Evolutionary conservation across 2,329 filamentous ascomycete species (phyloP), one percentile per base, ranked within the genome.

Genomic region (Trichoderma polysporum): DNA sequence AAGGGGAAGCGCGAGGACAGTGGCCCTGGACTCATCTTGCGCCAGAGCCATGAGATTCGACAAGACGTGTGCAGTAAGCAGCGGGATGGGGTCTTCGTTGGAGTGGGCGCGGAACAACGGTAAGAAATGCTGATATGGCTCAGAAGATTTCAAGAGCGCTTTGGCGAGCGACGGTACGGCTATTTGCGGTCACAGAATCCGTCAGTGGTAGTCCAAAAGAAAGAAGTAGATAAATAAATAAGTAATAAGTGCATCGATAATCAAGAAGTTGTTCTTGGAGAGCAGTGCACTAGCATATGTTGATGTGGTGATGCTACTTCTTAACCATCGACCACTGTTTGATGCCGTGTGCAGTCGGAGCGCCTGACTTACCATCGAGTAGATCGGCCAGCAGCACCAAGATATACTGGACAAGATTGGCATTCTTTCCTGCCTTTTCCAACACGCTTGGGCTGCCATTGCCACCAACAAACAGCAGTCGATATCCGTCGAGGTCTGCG

Each of bases 321-420:
- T 17, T 29, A 19, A 10, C 17, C 31, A 61, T 50, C 12, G 57
- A 29, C 39, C 37, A 22, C n/a, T 52, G n/a, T n/a, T 33, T 41
- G 59, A 35, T 47, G 41, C 31, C 19, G 35, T 4, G 29, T 57
- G 35, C 13, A 10, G 13, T 31, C 35, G 17, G 31, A 37, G 19
- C 19, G 25, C 50, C 3, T 25, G 17, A 76, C 83, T 74, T 84
- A 97, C 94, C 88, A 76, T 94, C 91, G 68, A 98, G 88, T 70
- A 99, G 82, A 77, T 99, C 95, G 69, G 88, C 90, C 68, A 95
- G 86, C 75, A 99, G 83, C 56, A 98, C 94, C 68, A 99, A 85
- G 76, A 97, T 91, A 79, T 98, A 97, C 81, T 97, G 94, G 70
- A 97, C 86, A 72, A 99, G 93, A 81, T 97, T 94, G 76, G 89